These are phyloP conservation scores for Trifolium subterraneum DNA, from an alignment of 306 rosid genomes.

Conservation along the genomic window DNA sequence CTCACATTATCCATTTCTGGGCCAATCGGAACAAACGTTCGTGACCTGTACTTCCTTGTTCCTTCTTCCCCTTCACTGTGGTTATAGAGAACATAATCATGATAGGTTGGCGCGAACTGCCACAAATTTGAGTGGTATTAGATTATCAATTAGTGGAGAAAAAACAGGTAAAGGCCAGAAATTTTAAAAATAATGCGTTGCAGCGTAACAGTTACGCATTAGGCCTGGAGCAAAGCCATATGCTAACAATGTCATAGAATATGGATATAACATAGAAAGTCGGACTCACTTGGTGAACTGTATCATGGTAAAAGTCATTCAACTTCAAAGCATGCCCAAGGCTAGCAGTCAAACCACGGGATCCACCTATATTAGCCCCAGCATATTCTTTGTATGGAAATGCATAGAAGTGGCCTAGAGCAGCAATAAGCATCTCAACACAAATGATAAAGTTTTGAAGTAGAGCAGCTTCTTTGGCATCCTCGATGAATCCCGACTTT, in stretches of 20 bases:
- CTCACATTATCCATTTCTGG: constrained; percentile 93
- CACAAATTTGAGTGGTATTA: constrained; percentile 37
- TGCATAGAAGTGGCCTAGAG: constrained; percentile 89
- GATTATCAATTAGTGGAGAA: constrained; percentile 33
- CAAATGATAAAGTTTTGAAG: constrained; percentile 92
- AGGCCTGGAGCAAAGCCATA: constrained; percentile 26
- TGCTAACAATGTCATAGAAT: constrained; percentile 2
- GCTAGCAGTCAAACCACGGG: constrained; percentile 82
- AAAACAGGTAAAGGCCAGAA: constrained; percentile 26
- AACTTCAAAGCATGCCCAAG: constrained; percentile 88
- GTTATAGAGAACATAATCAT: constrained; percentile 95
- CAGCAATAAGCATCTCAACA: constrained; percentile 98
- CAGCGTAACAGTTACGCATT: constrained; percentile 12
- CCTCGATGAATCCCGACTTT: constrained; percentile 77
- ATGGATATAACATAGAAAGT: constrained; percentile 25
- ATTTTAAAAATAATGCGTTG: constrained; percentile 33
- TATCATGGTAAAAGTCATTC: constrained; percentile 95
- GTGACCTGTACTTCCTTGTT: constrained; percentile 82
- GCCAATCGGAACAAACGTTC: constrained; percentile 97
- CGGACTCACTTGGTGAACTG: constrained; percentile 89
- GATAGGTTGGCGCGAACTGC: constrained; percentile 99
- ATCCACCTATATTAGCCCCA: constrained; percentile 89
- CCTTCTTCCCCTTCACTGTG: constrained; percentile 94
- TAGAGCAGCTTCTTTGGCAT: constrained; percentile 85
- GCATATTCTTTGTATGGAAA: constrained; percentile 99